phyloP scores from a whole-genome alignment of 2,329 filamentous ascomycete species.

The Orbilia ellipsospora region DNA sequence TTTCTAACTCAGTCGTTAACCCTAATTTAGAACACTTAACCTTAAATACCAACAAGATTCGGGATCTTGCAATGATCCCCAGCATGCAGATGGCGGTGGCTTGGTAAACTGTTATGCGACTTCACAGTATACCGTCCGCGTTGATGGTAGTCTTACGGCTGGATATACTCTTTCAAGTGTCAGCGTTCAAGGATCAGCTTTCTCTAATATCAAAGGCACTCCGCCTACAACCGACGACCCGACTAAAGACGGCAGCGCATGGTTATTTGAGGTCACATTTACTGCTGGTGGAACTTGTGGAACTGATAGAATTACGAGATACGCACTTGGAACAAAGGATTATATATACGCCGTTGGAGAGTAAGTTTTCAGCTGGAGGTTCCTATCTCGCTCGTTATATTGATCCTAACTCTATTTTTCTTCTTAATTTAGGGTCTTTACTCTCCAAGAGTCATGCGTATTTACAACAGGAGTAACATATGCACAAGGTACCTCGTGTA shows the following conservation, averaged over 20 bases:
- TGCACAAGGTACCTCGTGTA: constrained; percentile 34
- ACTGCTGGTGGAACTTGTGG: constrained; percentile 23
- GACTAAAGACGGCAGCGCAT: constrained; percentile 12
- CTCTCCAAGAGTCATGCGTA: constrained; percentile 17
- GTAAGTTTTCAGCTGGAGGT: constrained; percentile 33
- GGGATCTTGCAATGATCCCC: constrained; percentile 45
- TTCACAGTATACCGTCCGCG: constrained; percentile 27
- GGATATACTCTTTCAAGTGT: constrained; percentile 51
- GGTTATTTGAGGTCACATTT: constrained; percentile 38
- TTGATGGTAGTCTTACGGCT: constrained; percentile 21
- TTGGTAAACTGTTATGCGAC: constrained; percentile 28
- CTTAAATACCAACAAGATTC: constrained; percentile 25
- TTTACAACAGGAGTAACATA: constrained; percentile 20
- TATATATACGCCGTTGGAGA: constrained; percentile 45
- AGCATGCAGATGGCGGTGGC: constrained; percentile 11
- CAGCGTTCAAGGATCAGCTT: constrained; percentile 30
- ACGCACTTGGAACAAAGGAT: constrained; percentile 28
- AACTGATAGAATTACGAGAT: constrained; percentile 36
- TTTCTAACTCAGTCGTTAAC: too few relatives aligned
- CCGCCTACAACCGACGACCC: constrained; percentile 37
- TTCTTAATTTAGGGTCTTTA: constrained; percentile 24
- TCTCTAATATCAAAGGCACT: constrained; percentile 37
- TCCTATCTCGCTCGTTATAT: not conserved
- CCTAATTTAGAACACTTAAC: constrained; percentile 4
- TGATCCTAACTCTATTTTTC: not conserved